Base-by-base conservation (phyloP, 495 filamentous ascomycete species). In the Lentithecium fluviatile region DNA sequence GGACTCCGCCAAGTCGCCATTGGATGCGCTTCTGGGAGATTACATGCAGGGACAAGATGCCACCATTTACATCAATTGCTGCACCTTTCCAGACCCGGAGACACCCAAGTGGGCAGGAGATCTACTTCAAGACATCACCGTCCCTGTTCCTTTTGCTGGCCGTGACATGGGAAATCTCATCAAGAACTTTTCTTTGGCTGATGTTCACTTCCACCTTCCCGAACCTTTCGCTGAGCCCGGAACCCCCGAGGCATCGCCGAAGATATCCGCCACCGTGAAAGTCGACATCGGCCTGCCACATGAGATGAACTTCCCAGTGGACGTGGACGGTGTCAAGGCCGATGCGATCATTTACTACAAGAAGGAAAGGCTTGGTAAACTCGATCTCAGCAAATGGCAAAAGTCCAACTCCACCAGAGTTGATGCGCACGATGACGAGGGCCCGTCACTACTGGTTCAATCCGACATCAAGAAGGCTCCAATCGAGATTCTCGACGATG, bases 191-290 rank as follows among this genome's bases (percentile, higher is more conserved):
- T 87, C 88, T 32, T 77, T 96, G 66, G 81, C 84, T 1, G 82
- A 96, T 70, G 89, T 93, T 8, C 83, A 91, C 65, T 94, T 98
- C 71, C 82, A 78, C 26, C 75, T 98, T 43, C 94, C 94, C 0
- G 79, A 89, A 66, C 87, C 86, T 13, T 81, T 85, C 48, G 89
- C 89, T 15, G 82, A 88, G 1, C 89, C 90, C 1, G 83, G 80
- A 52, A 81, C 86, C n/a, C 88, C 89, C 2, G 82, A 87, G 24
- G 78, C 88, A 0, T 81, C 87, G 56, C 91, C 91, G 6, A 82
- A 80, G 40, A 82, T 98, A 2, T 95, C 89, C 42, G 92, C 91
- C 1, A 80, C 85, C 38, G 87, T 96, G 23, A 77, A 89, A 56
- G 91, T 88, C 17, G 74, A 89, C 1, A 83, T 95, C 23, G 82